These are phyloP conservation scores for Mesembryanthemum crystallinum DNA, from an alignment of 148 eudicot species.

Conservation along the genomic window DNA sequence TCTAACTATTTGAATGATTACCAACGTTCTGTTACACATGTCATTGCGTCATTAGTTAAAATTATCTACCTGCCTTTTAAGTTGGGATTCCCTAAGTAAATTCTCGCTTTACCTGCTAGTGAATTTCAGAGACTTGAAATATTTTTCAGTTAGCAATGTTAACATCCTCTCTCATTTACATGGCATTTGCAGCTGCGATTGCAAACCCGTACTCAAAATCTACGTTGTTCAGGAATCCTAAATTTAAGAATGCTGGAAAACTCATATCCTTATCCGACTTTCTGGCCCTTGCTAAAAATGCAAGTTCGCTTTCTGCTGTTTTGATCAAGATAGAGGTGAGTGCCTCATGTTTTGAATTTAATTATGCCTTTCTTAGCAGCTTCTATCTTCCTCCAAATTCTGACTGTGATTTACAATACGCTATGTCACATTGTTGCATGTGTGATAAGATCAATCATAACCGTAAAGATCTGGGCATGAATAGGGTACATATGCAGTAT, in stretches of 20 bases:
- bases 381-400: too few relatives aligned
- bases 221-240: constrained; percentile 53
- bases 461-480: too few relatives aligned
- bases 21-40: background rate
- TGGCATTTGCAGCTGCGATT: constrained; percentile 59
- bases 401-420: constrained; percentile 5
- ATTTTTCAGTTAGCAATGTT: background rate
- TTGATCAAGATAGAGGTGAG: constrained; percentile 80
- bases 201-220: constrained; percentile 36
- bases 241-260: constrained; percentile 36
- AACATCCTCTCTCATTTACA: constrained; percentile 4
- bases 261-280: constrained; percentile 49
- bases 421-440: constrained; percentile 24
- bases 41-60: background rate
- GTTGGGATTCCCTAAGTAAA: too few relatives aligned
- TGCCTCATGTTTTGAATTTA: constrained; percentile 12
- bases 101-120: too few relatives aligned
- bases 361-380: too few relatives aligned
- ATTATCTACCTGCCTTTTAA: too few relatives aligned
- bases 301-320: constrained; percentile 67
- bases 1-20: background rate
- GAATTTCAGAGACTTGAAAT: background rate
- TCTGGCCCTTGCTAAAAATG: constrained; percentile 41
- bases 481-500: too few relatives aligned
- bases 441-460: too few relatives aligned